Evolutionary conservation across 768 basidiomycete genomes (phyloP).

Genomic region (Psilocybe cubensis): DNA sequence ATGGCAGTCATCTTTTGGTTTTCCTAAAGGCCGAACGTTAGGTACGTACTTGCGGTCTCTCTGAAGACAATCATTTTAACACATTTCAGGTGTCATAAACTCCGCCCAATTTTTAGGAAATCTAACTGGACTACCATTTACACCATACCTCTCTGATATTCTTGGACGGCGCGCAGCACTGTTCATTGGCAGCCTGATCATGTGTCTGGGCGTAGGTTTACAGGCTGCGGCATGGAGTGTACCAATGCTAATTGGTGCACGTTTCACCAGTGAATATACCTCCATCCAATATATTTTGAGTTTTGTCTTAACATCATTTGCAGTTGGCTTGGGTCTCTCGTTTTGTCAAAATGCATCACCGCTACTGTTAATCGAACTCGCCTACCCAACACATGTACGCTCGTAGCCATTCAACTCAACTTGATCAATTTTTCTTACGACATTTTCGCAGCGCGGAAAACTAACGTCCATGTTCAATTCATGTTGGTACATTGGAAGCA

Average conservation of each 20-base stretch:
- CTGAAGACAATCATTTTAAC: neutral
- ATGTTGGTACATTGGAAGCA: constrained; percentile 76
- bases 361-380: constrained; percentile 64
- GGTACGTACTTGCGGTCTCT: constrained; percentile 35
- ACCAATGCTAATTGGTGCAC: constrained; percentile 57
- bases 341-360: constrained; percentile 68
- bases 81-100: constrained; percentile 56
- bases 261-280: constrained; percentile 49
- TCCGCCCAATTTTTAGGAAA: constrained; percentile 67
- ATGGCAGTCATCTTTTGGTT: constrained; percentile 60
- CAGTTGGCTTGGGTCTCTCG: constrained; percentile 67
- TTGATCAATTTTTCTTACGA: neutral
- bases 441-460: constrained; percentile 47
- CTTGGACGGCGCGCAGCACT: constrained; percentile 65
- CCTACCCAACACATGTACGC: constrained; percentile 74
- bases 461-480: constrained; percentile 71
- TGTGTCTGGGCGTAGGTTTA: constrained; percentile 64
- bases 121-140: constrained; percentile 62
- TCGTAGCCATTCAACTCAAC: constrained; percentile 12
- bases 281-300: neutral
- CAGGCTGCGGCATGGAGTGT: constrained; percentile 53
- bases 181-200: constrained; percentile 62
- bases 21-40: constrained; percentile 53
- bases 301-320: neutral
- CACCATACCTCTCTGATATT: constrained; percentile 61